phyloP scores from a whole-genome alignment of 805 yeast species.

The Starmerella riodocensis region DNA sequence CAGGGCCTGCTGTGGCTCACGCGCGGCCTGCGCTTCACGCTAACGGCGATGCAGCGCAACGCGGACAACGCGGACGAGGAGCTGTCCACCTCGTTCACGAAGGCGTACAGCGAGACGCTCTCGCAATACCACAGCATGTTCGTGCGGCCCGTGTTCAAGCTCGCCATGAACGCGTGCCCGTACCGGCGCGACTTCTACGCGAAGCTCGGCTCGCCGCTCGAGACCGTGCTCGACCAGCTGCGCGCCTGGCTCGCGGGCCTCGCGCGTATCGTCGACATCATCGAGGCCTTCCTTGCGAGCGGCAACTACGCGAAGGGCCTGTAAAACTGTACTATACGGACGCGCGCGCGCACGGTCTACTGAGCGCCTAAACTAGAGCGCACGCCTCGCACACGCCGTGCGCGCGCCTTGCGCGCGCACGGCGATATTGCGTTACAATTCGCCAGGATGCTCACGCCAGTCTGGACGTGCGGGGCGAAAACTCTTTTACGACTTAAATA shows the following conservation, averaged over 20 bases:
- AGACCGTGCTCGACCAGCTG: constrained; percentile 51
- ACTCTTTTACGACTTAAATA: too few relatives aligned
- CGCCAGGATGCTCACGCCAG: too few relatives aligned
- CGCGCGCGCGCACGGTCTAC: neutral
- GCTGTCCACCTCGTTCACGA: constrained; percentile 64
- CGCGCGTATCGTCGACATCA: constrained; percentile 57
- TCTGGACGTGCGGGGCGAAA: too few relatives aligned
- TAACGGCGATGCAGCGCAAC: constrained; percentile 73
- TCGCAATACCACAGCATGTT: constrained; percentile 70
- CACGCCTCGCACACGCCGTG: too few relatives aligned
- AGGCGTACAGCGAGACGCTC: constrained; percentile 70
- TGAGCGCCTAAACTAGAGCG: too few relatives aligned
- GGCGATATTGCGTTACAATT: too few relatives aligned
- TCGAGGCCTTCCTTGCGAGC: constrained; percentile 58
- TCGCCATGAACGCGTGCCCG: constrained; percentile 93
- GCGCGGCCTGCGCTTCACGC: constrained; percentile 76
- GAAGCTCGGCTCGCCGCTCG: constrained; percentile 52
- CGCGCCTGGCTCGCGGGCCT: constrained; percentile 62
- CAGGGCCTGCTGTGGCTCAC: constrained; percentile 83
- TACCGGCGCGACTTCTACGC: constrained; percentile 74
- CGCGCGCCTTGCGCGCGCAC: too few relatives aligned
- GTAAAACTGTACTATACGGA: too few relatives aligned
- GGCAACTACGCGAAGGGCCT: constrained; percentile 86
- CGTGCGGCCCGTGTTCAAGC: constrained; percentile 72
- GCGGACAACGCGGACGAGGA: constrained; percentile 49